Evolutionary conservation across 140 eudicot genomes (phyloP).

Genomic region (Cichorium intybus): DNA sequence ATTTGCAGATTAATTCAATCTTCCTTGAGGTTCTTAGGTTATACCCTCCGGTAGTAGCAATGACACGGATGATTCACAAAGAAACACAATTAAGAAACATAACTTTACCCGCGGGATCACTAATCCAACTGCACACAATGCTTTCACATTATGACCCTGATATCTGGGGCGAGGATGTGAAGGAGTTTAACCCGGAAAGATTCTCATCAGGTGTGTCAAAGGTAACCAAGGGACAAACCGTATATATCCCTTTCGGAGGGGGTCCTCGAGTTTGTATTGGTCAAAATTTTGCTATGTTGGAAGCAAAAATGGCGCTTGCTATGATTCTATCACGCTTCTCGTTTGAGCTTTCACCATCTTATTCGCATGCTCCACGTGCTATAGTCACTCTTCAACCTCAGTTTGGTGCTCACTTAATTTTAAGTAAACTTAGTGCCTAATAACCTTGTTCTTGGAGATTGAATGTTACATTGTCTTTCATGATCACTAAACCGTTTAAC

Average conservation of each 20-base stretch:
- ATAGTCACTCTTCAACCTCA: slow-evolving; percentile 44
- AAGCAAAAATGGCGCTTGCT: slow-evolving; percentile 41
- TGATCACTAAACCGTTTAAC: neutral
- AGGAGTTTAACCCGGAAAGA: slow-evolving; percentile 43
- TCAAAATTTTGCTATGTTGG: slow-evolving; percentile 38
- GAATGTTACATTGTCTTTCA: neutral
- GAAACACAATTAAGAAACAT: slow-evolving; percentile 38
- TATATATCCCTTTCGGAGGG: slow-evolving; percentile 39
- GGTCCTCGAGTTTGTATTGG: slow-evolving; percentile 49
- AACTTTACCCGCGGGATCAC: slow-evolving; percentile 34
- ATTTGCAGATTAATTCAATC: slow-evolving; percentile 37
- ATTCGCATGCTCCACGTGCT: slow-evolving; percentile 46
- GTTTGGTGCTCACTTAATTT: slow-evolving; percentile 42
- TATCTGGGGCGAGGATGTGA: slow-evolving; percentile 46
- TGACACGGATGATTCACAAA: slow-evolving; percentile 25
- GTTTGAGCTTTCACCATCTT: slow-evolving; percentile 43
- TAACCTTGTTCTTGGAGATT: neutral
- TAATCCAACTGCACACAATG: slow-evolving; percentile 21
- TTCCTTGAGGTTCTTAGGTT: slow-evolving; percentile 45
- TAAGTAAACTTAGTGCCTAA: slow-evolving; percentile 5
- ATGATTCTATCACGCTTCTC: slow-evolving; percentile 50
- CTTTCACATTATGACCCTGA: slow-evolving; percentile 31
- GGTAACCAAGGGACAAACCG: slow-evolving; percentile 25
- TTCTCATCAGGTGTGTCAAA: slow-evolving; percentile 36
- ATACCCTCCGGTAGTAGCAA: slow-evolving; percentile 34